A percentile compares a stretch with the other conserved stretches of the same genome.
phyloP scores from a whole-genome alignment of 306 rosid genomes.

The Corylus americana region DNA sequence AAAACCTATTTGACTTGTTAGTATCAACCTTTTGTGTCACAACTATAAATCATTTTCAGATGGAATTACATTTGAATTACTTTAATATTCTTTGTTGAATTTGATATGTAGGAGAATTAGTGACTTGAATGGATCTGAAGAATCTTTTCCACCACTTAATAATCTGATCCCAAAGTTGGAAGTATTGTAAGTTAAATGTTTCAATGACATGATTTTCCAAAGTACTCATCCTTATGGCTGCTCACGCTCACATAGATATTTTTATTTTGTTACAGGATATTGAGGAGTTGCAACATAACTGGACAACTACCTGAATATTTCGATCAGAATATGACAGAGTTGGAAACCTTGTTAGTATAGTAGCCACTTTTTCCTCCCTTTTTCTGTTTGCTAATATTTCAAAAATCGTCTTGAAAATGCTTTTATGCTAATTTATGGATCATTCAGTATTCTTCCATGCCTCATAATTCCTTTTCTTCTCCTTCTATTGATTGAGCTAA shows the following conservation, averaged over 20 bases:
- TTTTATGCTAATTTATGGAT: not conserved
- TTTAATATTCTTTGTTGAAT: slow-evolving; percentile 12
- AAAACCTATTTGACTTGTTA: slow-evolving; percentile 52
- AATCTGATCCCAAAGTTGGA: slow-evolving; percentile 29
- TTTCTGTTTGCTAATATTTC: not conserved
- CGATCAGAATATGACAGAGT: slow-evolving; percentile 12
- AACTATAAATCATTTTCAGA: not conserved
- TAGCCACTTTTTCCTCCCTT: not conserved
- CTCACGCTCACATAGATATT: not conserved
- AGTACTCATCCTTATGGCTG: not conserved
- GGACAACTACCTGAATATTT: slow-evolving; percentile 53
- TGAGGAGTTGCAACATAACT: slow-evolving; percentile 68
- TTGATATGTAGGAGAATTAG: slow-evolving; percentile 59
- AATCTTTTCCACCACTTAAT: slow-evolving; percentile 49
- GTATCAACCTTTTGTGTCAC: slow-evolving; percentile 25
- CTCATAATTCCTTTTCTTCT: not conserved
- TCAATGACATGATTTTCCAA: not conserved
- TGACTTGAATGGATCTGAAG: slow-evolving; percentile 59
- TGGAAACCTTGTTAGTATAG: slow-evolving; percentile 52
- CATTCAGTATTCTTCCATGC: not conserved
- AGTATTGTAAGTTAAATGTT: slow-evolving; percentile 52
- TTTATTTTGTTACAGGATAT: slow-evolving; percentile 43
- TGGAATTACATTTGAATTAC: not conserved
- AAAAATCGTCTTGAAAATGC: not conserved
- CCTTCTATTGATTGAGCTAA: not conserved